Evolutionary conservation across 352 stramenopile species (phyloP), one percentile per base, ranked within the genome.

Genomic region (Phytophthora cryptogea): DNA sequence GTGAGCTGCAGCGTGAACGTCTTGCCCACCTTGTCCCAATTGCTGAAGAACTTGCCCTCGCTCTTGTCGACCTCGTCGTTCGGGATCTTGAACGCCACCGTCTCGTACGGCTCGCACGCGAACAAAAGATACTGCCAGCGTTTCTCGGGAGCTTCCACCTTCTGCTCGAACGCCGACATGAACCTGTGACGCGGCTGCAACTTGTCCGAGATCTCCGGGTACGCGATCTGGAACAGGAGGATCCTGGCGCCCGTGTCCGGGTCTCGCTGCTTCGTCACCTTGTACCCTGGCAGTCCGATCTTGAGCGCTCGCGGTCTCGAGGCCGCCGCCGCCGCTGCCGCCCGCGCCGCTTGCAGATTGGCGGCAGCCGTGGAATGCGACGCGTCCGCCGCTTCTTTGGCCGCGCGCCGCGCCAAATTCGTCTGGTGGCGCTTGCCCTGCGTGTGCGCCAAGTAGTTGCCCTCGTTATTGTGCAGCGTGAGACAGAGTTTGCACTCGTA

Each of bases 401-500:
- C 84, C 6, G 94, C 96, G 20, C 97, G 88, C 33, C 92, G 77
- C 9, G 89, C 93, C 54, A 99, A 77, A 62, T 98, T 98, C 17
- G 88, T 93, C 88, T 99, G 97, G 82, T 99, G 97, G 43, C 97
- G 95, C 83, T 99, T 99, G 43, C 96, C 97, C 77, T 99, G 97
- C 35, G 97, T 99, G 72, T 99, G 97, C 23, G 97, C 96, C 53
- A 99, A 80, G 76, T 99, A 99, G 72, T 99, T 99, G 27, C 95
- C 97, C 77, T 99, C 97, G 67, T 98, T 99, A 59, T 97, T 98
- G 83, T 99, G 97, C 47, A 99, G 72, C 26, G 97, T 99, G 35
- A 99, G 84, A 76, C 97, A 99, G 5, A 99, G 74, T 74, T 99
- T 99, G 65, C 97, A 99, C 82, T 99, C 97, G 72, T 99, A 99